A percentile compares a stretch with the other conserved stretches of the same genome.
Conservation (phyloP, 768 basidiomycete genomes). For the Tricholoma saponaceum region DNA sequence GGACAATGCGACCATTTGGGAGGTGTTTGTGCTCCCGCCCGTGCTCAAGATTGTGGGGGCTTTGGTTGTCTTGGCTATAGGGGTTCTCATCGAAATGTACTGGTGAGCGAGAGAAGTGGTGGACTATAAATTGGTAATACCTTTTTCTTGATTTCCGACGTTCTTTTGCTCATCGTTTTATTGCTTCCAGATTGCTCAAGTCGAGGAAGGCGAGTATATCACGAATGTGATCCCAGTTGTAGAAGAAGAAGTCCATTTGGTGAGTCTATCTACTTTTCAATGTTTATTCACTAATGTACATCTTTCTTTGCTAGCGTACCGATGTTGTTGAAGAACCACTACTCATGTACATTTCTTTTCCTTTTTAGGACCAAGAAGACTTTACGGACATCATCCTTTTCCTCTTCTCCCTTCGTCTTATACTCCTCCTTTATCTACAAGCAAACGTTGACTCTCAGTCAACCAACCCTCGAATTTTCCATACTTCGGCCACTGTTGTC, state of each 20-base stretch:
- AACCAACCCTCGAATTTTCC: too few relatives aligned
- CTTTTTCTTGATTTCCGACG: neutral
- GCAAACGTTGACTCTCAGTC: too few relatives aligned
- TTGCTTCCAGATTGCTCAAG: neutral
- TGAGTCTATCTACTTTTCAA: neutral
- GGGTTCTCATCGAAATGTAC: neutral
- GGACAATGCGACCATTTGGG: neutral
- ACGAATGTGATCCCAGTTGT: too few relatives aligned
- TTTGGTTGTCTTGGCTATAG: neutral
- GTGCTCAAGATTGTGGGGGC: neutral
- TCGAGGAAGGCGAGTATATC: too few relatives aligned
- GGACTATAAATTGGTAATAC: neutral
- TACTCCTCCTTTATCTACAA: too few relatives aligned
- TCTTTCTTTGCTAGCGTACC: neutral
- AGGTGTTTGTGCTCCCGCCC: neutral
- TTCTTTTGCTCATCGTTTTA: neutral
- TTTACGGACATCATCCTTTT: too few relatives aligned
- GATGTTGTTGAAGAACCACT: neutral
- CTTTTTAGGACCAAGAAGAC: too few relatives aligned
- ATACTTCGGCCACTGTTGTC: too few relatives aligned
- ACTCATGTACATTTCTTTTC: too few relatives aligned
- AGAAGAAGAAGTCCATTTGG: neutral
- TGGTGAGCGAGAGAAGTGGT: neutral
- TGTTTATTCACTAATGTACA: neutral
- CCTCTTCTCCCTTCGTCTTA: too few relatives aligned